Percentiles rank a stretch among this genome's conserved stretches.
Evolutionary conservation across 2,329 filamentous ascomycete genomes (phyloP).

Genomic region (Aureobasidium sp.): DNA sequence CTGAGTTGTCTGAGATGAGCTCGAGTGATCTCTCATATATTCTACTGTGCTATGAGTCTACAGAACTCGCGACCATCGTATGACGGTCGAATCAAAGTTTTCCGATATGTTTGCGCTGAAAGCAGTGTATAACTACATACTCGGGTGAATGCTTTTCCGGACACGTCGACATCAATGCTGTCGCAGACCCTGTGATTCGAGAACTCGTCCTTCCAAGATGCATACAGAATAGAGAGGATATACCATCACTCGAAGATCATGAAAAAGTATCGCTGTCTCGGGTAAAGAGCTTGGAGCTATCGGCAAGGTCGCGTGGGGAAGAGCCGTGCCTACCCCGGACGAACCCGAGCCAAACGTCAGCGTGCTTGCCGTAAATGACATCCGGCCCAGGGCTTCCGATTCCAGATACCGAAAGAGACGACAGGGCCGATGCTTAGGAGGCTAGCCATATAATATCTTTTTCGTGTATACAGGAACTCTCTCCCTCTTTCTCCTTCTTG

Average conservation of each 20-base stretch:
- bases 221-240: no score
- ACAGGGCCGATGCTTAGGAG: background rate
- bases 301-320: background rate
- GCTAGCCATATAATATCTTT: background rate
- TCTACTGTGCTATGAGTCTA: background rate
- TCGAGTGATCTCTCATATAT: no score
- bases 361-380: background rate
- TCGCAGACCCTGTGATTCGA: background rate
- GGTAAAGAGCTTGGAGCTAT: background rate
- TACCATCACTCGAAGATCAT: background rate
- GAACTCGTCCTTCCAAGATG: no score
- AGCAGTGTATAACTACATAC: background rate
- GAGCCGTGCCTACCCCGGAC: background rate
- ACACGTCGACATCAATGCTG: background rate
- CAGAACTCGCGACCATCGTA: no score
- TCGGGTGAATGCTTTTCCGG: background rate
- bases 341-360: background rate
- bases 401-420: background rate
- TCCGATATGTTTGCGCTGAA: background rate
- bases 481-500: background rate
- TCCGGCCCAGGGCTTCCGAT: slow-evolving; percentile 4
- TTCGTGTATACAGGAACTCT: background rate
- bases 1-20: background rate
- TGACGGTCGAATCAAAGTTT: background rate
- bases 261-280: background rate